phyloP scores from a whole-genome alignment of 257 asterid species.

The Sherardia arvensis region DNA sequence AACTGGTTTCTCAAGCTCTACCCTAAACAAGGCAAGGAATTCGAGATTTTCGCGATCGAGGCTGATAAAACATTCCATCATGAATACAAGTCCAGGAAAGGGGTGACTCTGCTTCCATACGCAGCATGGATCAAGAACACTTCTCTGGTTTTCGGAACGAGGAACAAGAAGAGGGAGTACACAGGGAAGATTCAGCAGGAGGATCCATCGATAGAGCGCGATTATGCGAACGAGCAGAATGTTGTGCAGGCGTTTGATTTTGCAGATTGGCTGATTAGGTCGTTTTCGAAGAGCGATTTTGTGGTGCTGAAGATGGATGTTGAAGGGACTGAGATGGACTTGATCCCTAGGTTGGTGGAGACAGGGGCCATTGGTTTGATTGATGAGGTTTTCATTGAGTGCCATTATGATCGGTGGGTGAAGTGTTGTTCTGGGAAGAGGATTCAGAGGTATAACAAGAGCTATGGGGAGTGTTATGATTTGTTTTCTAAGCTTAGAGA shows the following conservation, averaged over 20 bases:
- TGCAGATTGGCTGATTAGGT: slow-evolving; percentile 15
- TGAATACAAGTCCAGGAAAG: slow-evolving; percentile 10
- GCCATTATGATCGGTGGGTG: slow-evolving; percentile 18
- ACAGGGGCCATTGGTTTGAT: slow-evolving; percentile 15
- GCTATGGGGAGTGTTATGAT: slow-evolving; percentile 14
- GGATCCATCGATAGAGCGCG: not conserved
- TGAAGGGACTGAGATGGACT: slow-evolving; percentile 19
- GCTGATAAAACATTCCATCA: slow-evolving; percentile 16
- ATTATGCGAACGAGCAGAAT: not conserved
- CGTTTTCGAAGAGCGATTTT: slow-evolving; percentile 7
- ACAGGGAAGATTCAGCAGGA: slow-evolving; percentile 11
- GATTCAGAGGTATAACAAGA: slow-evolving; percentile 6
- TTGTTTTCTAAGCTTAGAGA: slow-evolving; percentile 10
- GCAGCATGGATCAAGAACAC: slow-evolving; percentile 15
- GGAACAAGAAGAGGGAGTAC: slow-evolving; percentile 7
- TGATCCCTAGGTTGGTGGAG: slow-evolving; percentile 15
- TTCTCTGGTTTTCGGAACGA: slow-evolving; percentile 11
- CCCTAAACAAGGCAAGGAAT: slow-evolving; percentile 15
- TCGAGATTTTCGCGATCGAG: slow-evolving; percentile 16
- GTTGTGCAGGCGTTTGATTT: slow-evolving; percentile 17
- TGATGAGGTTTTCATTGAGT: slow-evolving; percentile 16
- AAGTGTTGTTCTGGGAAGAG: slow-evolving; percentile 16
- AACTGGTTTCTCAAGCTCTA: slow-evolving; percentile 16
- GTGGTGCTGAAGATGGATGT: slow-evolving; percentile 22
- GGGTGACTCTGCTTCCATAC: slow-evolving; percentile 17